Evolutionary conservation across 2,329 filamentous ascomycete species (phyloP).

Genomic region (Ceratocystis harringtonii): DNA sequence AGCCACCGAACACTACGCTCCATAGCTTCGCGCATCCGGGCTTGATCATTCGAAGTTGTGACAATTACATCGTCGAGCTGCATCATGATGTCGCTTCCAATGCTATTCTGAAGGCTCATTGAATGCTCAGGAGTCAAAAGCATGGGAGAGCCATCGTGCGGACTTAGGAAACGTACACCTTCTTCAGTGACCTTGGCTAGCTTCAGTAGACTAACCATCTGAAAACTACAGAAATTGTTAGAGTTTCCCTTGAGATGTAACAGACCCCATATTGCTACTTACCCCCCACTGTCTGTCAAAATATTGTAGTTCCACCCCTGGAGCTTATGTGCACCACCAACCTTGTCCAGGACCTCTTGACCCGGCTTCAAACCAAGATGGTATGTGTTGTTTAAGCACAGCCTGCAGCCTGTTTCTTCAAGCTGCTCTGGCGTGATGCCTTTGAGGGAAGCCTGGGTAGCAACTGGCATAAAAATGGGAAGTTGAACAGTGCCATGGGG

Average conservation of each 20-base stretch:
- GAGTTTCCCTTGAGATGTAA: not conserved
- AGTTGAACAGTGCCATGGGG: constrained; percentile 84
- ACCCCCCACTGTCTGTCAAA: constrained; percentile 66
- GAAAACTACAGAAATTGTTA: constrained; percentile 51
- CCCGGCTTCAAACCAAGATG: constrained; percentile 91
- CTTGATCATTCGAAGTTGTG: constrained; percentile 80
- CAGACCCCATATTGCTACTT: constrained; percentile 20
- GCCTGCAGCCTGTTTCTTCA: constrained; percentile 70
- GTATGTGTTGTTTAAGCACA: constrained; percentile 97
- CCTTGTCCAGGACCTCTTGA: constrained; percentile 68
- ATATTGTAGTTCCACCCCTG: constrained; percentile 95
- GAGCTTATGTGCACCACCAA: constrained; percentile 86
- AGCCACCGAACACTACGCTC: constrained; percentile 88
- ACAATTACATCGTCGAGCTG: constrained; percentile 96
- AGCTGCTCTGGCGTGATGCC: constrained; percentile 86
- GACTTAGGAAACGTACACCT: constrained; percentile 88
- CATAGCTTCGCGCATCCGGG: constrained; percentile 88
- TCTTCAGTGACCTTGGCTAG: constrained; percentile 90
- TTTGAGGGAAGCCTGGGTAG: constrained; percentile 90
- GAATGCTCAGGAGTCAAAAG: constrained; percentile 95
- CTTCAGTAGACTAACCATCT: constrained; percentile 94
- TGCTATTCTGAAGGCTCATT: constrained; percentile 87
- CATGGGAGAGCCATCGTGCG: constrained; percentile 91
- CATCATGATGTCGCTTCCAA: constrained; percentile 98
- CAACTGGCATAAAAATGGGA: constrained; percentile 96